Evolutionary conservation across 208 protist species (phyloP).

Genomic region (Phytomonas sp.): DNA sequence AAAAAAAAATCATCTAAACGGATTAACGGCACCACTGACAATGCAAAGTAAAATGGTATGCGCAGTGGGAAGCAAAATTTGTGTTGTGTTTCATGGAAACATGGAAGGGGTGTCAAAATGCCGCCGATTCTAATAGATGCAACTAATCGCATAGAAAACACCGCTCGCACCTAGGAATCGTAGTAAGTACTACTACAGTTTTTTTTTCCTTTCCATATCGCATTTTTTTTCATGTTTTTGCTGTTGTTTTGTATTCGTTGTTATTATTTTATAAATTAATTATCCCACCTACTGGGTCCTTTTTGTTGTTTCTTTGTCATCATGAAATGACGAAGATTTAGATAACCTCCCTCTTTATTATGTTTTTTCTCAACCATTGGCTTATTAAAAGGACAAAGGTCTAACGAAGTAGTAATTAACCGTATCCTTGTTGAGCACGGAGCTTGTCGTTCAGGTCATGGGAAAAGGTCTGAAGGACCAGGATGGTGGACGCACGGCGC

Average conservation of each 20-base stretch:
- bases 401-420: not conserved
- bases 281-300: not conserved
- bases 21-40: no score
- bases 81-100: no score
- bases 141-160: not conserved
- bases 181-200: not conserved
- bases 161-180: not conserved
- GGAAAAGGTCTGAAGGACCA: not conserved
- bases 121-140: not conserved
- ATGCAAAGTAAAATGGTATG: no score
- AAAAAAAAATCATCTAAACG: not conserved
- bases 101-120: not conserved
- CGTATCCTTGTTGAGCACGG: not conserved
- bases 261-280: not conserved
- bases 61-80: no score
- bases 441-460: not conserved
- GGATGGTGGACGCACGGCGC: not conserved
- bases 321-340: not conserved
- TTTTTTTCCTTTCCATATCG: constrained; percentile 5
- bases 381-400: not conserved
- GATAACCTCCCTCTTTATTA: not conserved
- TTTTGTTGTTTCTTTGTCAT: not conserved
- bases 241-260: not conserved
- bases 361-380: not conserved
- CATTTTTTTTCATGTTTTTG: constrained; percentile 2